Evolutionary conservation across 2,329 filamentous ascomycete genomes (phyloP).

Genomic region (Nemania abortiva): DNA sequence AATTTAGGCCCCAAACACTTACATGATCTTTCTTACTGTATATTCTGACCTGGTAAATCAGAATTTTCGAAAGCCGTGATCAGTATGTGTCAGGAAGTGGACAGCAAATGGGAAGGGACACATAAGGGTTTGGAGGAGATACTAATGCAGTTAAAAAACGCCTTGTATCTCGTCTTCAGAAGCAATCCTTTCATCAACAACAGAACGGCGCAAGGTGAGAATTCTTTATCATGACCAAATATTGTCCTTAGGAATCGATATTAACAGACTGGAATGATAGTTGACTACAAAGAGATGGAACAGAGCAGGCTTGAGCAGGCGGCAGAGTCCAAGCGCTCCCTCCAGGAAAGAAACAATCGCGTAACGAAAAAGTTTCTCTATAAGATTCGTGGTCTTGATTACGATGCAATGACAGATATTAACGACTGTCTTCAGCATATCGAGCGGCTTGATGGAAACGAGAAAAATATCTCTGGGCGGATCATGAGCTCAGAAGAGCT

Average conservation of each 20-base stretch:
- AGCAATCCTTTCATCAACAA: constrained; percentile 2
- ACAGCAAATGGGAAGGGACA: no score
- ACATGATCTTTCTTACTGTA: no score
- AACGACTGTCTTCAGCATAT: constrained; percentile 4
- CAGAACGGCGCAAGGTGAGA: constrained; percentile 3
- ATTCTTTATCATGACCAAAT: neutral
- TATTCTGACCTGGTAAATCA: neutral
- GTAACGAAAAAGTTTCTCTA: neutral
- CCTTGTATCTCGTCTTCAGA: neutral
- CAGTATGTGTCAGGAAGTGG: neutral
- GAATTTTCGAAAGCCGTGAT: neutral
- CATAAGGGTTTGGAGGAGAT: no score
- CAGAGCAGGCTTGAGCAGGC: constrained; percentile 1
- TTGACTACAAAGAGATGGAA: constrained; percentile 12
- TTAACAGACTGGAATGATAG: neutral
- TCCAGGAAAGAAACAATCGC: neutral
- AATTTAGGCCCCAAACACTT: no score
- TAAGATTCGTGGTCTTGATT: neutral
- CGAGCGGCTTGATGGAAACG: constrained; percentile 11
- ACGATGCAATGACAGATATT: constrained; percentile 9
- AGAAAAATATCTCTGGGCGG: constrained; percentile 6
- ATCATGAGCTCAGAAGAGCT: constrained; percentile 3
- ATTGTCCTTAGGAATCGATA: neutral
- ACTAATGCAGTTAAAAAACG: neutral
- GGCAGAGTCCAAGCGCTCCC: neutral